Conservation (phyloP, 176 grass and related monocot genomes). For the Phoenix roebelenii region DNA sequence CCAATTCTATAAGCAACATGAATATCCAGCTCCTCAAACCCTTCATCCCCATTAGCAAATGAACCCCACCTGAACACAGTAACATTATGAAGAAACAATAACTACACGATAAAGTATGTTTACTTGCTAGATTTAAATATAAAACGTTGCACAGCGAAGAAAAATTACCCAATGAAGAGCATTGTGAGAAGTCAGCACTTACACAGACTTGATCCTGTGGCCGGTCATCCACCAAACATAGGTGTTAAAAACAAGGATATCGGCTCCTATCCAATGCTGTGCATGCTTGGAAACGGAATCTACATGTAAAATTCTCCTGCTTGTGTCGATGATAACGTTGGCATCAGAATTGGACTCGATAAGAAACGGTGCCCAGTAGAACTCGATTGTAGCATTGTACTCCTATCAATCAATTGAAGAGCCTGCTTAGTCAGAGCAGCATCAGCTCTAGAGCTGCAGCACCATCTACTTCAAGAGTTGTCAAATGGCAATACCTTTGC, state of each 20-base stretch:
- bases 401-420: constrained; percentile 26
- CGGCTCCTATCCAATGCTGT: constrained; percentile 50
- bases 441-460: too few relatives aligned
- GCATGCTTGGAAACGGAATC: constrained; percentile 49
- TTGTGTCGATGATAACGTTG: constrained; percentile 48
- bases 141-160: not conserved
- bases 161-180: not conserved
- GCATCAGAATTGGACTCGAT: constrained; percentile 82
- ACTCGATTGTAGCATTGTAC: constrained; percentile 69
- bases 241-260: constrained; percentile 71
- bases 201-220: constrained; percentile 59
- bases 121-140: not conserved
- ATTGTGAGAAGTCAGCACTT: constrained; percentile 11
- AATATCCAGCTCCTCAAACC: constrained; percentile 57
- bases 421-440: too few relatives aligned
- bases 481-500: constrained; percentile 20
- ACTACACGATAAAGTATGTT: too few relatives aligned
- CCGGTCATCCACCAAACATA: constrained; percentile 90
- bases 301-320: constrained; percentile 30
- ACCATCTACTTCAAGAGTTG: too few relatives aligned
- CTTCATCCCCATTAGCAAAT: constrained; percentile 43
- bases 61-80: constrained; percentile 19
- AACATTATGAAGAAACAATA: too few relatives aligned
- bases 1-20: constrained; percentile 49
- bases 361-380: constrained; percentile 78